A percentile compares a stretch with the other conserved stretches of the same genome.
Evolutionary conservation across 352 stramenopile genomes (phyloP).

Genomic region (Pythium coloratum): DNA sequence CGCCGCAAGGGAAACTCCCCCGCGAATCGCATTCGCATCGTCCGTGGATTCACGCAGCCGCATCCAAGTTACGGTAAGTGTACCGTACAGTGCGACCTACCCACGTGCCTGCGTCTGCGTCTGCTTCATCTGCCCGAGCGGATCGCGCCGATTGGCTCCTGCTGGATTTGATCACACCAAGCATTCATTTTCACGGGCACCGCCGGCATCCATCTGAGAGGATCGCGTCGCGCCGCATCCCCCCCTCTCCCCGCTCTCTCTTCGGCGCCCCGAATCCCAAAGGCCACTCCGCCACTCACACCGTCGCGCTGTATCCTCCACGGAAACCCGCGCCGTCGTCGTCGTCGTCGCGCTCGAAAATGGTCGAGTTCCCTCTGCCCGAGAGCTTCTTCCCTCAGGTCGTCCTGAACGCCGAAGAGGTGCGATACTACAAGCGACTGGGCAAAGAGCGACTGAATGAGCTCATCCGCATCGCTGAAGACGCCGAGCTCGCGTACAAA

Average conservation of each 20-base stretch:
- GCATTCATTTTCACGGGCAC: slow-evolving; percentile 8
- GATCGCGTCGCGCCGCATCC: not conserved
- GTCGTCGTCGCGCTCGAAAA: slow-evolving; percentile 1
- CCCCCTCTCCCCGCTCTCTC: not conserved
- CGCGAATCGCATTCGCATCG: not conserved
- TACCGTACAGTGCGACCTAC: not conserved
- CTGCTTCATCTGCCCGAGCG: slow-evolving; percentile 6
- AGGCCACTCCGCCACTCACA: slow-evolving; percentile 7
- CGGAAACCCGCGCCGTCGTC: not conserved
- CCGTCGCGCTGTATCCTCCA: slow-evolving; percentile 3
- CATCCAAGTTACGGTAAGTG: not conserved
- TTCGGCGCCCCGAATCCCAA: not conserved
- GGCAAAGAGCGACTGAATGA: slow-evolving; percentile 73
- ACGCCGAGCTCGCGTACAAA: slow-evolving; percentile 77
- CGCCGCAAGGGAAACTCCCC: not conserved
- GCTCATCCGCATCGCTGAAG: slow-evolving; percentile 77
- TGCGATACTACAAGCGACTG: slow-evolving; percentile 74
- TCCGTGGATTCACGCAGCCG: not conserved
- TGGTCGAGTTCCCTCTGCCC: slow-evolving; percentile 71
- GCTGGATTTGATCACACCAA: not conserved
- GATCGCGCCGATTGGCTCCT: slow-evolving; percentile 11
- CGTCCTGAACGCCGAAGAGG: slow-evolving; percentile 62
- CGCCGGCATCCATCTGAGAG: not conserved
- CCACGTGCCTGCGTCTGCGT: not conserved
- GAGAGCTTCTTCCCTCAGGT: slow-evolving; percentile 86